Percentiles rank a stretch among this genome's conserved stretches.
phyloP scores from a whole-genome alignment of 129 eudicot genomes.

The Arctium minus region DNA sequence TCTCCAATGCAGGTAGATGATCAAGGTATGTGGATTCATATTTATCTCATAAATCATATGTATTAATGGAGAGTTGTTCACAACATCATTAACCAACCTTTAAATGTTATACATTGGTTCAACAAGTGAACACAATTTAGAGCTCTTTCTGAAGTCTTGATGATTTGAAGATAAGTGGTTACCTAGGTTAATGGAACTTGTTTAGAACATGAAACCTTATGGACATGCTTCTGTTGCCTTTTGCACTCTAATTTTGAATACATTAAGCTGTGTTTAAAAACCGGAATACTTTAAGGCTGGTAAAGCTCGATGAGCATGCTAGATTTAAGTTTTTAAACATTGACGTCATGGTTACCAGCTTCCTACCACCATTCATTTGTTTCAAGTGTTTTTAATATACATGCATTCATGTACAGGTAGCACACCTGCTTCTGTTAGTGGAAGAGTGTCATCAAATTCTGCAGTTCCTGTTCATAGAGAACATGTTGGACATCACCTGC shows the following conservation, averaged over 20 bases:
- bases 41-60: neutral
- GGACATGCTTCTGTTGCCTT: neutral
- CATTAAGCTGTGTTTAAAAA: neutral
- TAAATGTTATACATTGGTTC: neutral
- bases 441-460: conserved; percentile 18
- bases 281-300: neutral
- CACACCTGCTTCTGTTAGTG: conserved; percentile 28
- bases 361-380: neutral
- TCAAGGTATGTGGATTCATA: conserved; percentile 45
- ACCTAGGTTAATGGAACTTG: neutral
- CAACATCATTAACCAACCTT: neutral
- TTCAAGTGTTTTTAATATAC: neutral
- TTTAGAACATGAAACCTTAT: neutral
- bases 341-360: neutral
- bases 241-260: neutral
- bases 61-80: neutral
- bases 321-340: neutral
- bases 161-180: neutral
- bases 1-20: conserved; percentile 35
- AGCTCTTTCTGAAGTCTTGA: neutral
- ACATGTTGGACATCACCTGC: conserved; percentile 11
- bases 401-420: conserved; percentile 29
- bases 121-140: neutral
- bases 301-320: neutral
- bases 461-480: conserved; percentile 20